Percentiles rank a stretch among this genome's conserved stretches.
phyloP scores from a whole-genome alignment of 495 filamentous ascomycete genomes.

The Apiosordaria backusii region DNA sequence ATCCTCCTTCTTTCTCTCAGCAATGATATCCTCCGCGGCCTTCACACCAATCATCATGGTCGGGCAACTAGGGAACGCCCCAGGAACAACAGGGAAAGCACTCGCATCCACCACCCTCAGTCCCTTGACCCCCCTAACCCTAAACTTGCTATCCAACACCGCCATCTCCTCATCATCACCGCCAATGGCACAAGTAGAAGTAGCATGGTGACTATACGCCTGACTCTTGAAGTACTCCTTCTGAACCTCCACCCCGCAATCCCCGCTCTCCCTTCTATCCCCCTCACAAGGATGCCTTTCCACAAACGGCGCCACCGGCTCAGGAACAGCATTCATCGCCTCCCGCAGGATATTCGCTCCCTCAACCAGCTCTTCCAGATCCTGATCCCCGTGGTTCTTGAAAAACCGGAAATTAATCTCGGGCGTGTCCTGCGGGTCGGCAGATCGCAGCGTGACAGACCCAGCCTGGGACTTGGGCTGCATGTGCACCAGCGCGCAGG shows the following conservation, averaged over 20 bases:
- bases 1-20: slow-evolving; percentile 41
- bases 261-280: neutral
- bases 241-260: slow-evolving; percentile 40
- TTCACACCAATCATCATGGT: slow-evolving; percentile 64
- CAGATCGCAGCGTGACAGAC: slow-evolving; percentile 45
- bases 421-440: slow-evolving; percentile 52
- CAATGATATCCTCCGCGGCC: slow-evolving; percentile 58
- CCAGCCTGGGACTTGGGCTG: slow-evolving; percentile 51
- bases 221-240: slow-evolving; percentile 45
- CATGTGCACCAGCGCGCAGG: slow-evolving; percentile 47
- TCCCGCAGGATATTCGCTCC: slow-evolving; percentile 48
- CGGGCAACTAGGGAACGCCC: slow-evolving; percentile 57
- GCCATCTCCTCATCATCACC: slow-evolving; percentile 46
- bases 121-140: slow-evolving; percentile 46
- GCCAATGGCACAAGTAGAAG: slow-evolving; percentile 48
- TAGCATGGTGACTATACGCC: slow-evolving; percentile 52
- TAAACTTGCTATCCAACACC: slow-evolving; percentile 50
- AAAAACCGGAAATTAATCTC: slow-evolving; percentile 59
- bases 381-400: slow-evolving; percentile 36
- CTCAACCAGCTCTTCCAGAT: slow-evolving; percentile 49
- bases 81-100: slow-evolving; percentile 51
- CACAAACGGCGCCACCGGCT: slow-evolving; percentile 35
- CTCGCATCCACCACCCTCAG: slow-evolving; percentile 56
- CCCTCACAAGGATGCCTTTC: slow-evolving; percentile 45
- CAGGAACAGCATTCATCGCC: slow-evolving; percentile 33